A percentile compares a stretch with the other conserved stretches of the same genome.
These are phyloP conservation scores for Epicoccum nigrum DNA, from an alignment of 2,329 filamentous ascomycete genomes.

Conservation along the genomic window DNA sequence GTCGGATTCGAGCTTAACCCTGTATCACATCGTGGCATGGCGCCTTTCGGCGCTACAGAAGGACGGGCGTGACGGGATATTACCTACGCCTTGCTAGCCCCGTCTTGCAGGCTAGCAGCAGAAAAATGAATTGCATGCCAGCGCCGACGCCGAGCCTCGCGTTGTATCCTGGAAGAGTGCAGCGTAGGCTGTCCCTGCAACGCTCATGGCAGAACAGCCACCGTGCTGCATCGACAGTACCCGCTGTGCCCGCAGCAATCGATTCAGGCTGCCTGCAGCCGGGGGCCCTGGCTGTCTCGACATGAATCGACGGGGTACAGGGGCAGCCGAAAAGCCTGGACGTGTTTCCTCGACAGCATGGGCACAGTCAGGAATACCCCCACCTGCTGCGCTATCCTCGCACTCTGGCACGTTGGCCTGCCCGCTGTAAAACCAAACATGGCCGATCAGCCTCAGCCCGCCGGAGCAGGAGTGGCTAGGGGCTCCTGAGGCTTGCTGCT, in stretches of 20 bases:
- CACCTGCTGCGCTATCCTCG: slow-evolving; percentile 24
- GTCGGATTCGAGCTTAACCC: slow-evolving; percentile 48
- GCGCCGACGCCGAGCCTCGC: slow-evolving; percentile 28
- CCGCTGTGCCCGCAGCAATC: slow-evolving; percentile 26
- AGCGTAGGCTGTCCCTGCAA: slow-evolving; percentile 30
- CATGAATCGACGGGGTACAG: slow-evolving; percentile 34
- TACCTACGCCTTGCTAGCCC: slow-evolving; percentile 7
- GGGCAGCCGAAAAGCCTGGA: slow-evolving; percentile 20
- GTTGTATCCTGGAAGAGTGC: slow-evolving; percentile 29
- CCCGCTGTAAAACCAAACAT: slow-evolving; percentile 35
- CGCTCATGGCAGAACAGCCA: slow-evolving; percentile 22
- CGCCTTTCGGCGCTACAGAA: slow-evolving; percentile 34
- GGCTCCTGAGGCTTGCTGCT: slow-evolving; percentile 1
- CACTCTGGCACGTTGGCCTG: slow-evolving; percentile 13
- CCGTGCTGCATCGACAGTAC: slow-evolving; percentile 23
- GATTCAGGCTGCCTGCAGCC: slow-evolving; percentile 27
- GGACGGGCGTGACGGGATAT: neutral
- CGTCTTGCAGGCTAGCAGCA: slow-evolving; percentile 27
- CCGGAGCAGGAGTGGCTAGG: neutral
- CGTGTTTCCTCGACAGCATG: slow-evolving; percentile 36
- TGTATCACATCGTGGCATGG: slow-evolving; percentile 50
- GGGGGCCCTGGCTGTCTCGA: slow-evolving; percentile 38
- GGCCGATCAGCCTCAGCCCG: slow-evolving; percentile 26
- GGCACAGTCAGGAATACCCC: slow-evolving; percentile 37
- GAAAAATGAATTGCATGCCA: slow-evolving; percentile 31